These are phyloP conservation scores for Alternaria sp. DNA, from an alignment of 2,329 filamentous ascomycete species.

Conservation along the genomic window DNA sequence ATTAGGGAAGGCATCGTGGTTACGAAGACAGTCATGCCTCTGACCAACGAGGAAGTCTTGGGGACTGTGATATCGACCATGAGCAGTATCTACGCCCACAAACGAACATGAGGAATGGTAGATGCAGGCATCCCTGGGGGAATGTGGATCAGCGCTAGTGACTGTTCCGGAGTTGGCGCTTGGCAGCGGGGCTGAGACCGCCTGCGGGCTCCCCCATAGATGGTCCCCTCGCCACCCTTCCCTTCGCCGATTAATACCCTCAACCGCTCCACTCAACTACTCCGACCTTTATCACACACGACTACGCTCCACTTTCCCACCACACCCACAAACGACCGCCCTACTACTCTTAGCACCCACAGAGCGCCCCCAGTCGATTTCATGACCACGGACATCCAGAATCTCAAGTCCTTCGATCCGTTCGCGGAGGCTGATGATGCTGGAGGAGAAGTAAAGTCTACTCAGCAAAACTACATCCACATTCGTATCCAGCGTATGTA, in stretches of 20 bases:
- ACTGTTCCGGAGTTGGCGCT: constrained; percentile 7
- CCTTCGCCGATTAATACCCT: constrained; percentile 16
- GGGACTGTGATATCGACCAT: not conserved
- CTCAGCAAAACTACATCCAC: constrained; percentile 96
- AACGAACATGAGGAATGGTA: not conserved
- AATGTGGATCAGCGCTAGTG: not conserved
- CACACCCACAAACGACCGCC: constrained; percentile 11
- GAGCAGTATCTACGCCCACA: not conserved
- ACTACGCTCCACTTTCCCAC: constrained; percentile 10
- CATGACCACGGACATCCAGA: constrained; percentile 57
- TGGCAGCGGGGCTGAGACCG: constrained; percentile 20
- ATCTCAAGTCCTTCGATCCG: constrained; percentile 71
- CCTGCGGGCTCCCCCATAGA: constrained; percentile 4
- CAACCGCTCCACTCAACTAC: constrained; percentile 3
- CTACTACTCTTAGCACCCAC: constrained; percentile 23
- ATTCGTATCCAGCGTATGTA: constrained; percentile 95
- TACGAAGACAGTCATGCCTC: not conserved
- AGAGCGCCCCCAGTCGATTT: constrained; percentile 44
- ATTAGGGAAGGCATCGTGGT: not conserved
- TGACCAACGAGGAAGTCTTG: not conserved
- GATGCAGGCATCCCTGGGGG: not conserved
- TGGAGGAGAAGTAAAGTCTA: constrained; percentile 88
- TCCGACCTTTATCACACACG: constrained; percentile 8
- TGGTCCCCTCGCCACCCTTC: constrained; percentile 16
- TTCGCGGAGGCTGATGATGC: constrained; percentile 99